Evolutionary conservation across 148 eudicot species (phyloP).

Genomic region (Chenopodium berlandieri): DNA sequence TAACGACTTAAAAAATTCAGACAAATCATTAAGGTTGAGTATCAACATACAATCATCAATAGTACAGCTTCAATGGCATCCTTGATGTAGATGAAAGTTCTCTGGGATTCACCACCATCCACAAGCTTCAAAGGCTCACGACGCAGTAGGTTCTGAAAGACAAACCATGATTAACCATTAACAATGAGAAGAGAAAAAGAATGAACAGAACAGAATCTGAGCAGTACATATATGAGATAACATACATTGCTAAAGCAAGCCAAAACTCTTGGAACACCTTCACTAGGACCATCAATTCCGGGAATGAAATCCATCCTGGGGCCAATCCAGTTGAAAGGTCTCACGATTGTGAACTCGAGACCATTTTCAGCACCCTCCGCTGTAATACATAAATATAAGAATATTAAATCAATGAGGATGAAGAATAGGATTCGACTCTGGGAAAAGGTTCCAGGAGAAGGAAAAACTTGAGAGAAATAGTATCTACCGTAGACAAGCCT

Average conservation of each 20-base stretch:
- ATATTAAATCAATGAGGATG: background rate
- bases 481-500: constrained; percentile 79
- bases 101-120: constrained; percentile 97
- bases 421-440: background rate
- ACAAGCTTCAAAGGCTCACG: constrained; percentile 95
- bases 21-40: background rate
- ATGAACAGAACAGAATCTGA: background rate
- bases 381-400: constrained; percentile 23
- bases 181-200: background rate
- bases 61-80: constrained; percentile 98
- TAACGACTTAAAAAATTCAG: background rate
- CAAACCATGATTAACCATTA: background rate
- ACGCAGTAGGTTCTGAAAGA: constrained; percentile 76
- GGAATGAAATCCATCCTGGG: constrained; percentile 99
- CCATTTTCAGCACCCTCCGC: constrained; percentile 99
- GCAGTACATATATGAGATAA: background rate
- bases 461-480: background rate
- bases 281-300: constrained; percentile 96
- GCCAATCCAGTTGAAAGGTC: constrained; percentile 99
- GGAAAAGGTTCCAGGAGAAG: background rate
- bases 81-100: constrained; percentile 89
- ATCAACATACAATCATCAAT: constrained; percentile 81
- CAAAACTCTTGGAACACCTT: constrained; percentile 97
- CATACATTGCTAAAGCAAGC: constrained; percentile 97
- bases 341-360: constrained; percentile 89